Conservation (phyloP, 202 grass and related monocot species). For the Eragrostis tef region DNA sequence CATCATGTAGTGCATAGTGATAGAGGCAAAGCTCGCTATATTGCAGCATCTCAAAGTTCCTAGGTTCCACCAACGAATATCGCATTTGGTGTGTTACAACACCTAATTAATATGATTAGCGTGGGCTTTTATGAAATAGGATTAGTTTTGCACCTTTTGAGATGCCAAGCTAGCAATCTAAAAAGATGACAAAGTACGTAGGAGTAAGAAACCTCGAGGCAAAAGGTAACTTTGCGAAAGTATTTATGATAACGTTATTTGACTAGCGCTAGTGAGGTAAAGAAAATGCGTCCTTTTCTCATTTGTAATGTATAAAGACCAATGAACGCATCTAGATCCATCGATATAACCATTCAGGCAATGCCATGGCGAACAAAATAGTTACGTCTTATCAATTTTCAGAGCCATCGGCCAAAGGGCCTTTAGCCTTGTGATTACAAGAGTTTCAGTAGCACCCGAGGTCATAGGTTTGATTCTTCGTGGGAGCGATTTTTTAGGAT, state of each 20-base stretch:
- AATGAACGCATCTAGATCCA: constrained; percentile 2
- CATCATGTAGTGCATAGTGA: neutral
- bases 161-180: constrained; percentile 29
- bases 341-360: neutral
- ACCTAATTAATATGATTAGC: neutral
- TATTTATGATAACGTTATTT: constrained; percentile 36
- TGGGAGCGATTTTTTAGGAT: too few species aligned
- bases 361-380: neutral
- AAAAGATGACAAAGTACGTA: neutral
- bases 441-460: too few species aligned
- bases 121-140: too few species aligned
- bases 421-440: too few species aligned
- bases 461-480: too few species aligned
- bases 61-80: neutral
- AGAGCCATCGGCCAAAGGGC: too few species aligned
- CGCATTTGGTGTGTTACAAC: neutral
- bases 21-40: too few species aligned
- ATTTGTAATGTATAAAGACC: neutral
- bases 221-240: constrained; percentile 23
- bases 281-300: constrained; percentile 17
- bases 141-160: constrained; percentile 18
- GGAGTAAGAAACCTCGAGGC: constrained; percentile 2
- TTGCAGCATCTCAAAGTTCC: neutral
- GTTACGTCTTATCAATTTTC: neutral
- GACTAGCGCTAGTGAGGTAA: constrained; percentile 38